Base-by-base conservation (phyloP, 129 eudicot species). In the Flaveria ramosissima region DNA sequence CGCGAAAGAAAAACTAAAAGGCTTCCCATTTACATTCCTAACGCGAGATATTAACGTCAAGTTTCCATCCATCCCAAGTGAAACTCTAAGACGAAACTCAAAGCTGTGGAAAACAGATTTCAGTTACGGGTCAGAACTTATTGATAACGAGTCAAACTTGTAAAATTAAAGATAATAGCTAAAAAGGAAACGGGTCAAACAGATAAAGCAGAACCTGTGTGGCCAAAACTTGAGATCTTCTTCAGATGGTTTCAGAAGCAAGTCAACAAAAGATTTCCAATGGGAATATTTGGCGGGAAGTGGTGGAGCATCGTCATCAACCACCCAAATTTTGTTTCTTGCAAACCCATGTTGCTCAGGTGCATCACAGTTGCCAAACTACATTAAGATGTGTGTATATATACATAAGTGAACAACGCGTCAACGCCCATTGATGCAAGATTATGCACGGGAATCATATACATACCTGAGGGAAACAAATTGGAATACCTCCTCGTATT, bases 181-280 rank as follows among this genome's bases (percentile, higher is more conserved):
- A 52, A 72, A 72, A 30, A 26, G 50, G 11, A 72, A 53, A 53
- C 26, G 19, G 36, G 42, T n/a, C 59, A 72, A 72, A 64, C 51
- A 50, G 26, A 4, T 36, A 61, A 84, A 50, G 43, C 36, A 68
- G 56, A 62, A 93, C 98, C 98, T 84, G 78, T 94, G 90, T 9
- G 97, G 98, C 96, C 93, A 94, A 73, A 67, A 80, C 84, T 86
- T 94, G 24, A 86, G 86, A 78, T 94, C 98, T 68, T 91, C 97
- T 77, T 89, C 86, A 12, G 93, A 84, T 11, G 97, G 93, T 87
- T 87, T 94, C 62, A 89, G 92, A 72, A 94, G 79, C 86, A 94
- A 84, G 78, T 94, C 98, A 26, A 91, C 77, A 32, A 75, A 91
- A 32, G 98, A 85, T 84, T 87, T 89, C 32, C 87, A 96, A 27